Evolutionary conservation across 306 rosid genomes (phyloP), one percentile per base, ranked within the genome.

Genomic region (Casuarina equisetifolia): DNA sequence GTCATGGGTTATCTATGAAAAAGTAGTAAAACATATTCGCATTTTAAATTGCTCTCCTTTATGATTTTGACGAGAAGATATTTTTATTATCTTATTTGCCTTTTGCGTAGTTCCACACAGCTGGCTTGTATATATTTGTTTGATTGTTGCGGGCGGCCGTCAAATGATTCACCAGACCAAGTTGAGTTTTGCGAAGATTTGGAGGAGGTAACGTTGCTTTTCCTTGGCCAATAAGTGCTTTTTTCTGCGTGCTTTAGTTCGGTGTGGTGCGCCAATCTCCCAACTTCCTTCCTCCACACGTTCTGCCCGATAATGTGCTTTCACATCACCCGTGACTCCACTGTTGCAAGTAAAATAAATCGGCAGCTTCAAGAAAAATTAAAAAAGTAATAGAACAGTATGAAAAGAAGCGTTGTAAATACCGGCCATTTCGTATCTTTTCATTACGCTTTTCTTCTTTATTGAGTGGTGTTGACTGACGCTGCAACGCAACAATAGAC

Each of bases 201-300:
- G 8, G 3, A 5, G 36, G 64, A 12, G 64, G 9, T 36, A 2
- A 9, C 7, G 20, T 17, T 25, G 42, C 39, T 32, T 4, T 59
- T 61, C 5, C 25, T 61, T 25, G 35, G 62, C 2, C 20, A 16
- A 19, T 19, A 20, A 20, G 36, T 55, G 1, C 62, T 55, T 55
- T 55, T 55, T 55, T 19, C 10, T 19, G 48, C 38, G 64, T 51
- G 74, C 49, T 35, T 3, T 4, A 11, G 38, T 17, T 32, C 17
- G 55, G 49, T 35, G 40, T 1, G 17, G 9, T 32, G 78, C 45
- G 32, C 48, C 59, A 7, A 7, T 46, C 46, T 8, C 15, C 4
- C 49, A 42, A 8, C 54, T 75, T 51, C 53, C 71, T 70, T 71
- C 69, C 17, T 72, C 69, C 11, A 4, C 3, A 52, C 45, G 70